A percentile compares a stretch with the other conserved stretches of the same genome.
These are phyloP conservation scores for Casuarina cunninghamiana DNA, from an alignment of 306 rosid species.

Conservation along the genomic window DNA sequence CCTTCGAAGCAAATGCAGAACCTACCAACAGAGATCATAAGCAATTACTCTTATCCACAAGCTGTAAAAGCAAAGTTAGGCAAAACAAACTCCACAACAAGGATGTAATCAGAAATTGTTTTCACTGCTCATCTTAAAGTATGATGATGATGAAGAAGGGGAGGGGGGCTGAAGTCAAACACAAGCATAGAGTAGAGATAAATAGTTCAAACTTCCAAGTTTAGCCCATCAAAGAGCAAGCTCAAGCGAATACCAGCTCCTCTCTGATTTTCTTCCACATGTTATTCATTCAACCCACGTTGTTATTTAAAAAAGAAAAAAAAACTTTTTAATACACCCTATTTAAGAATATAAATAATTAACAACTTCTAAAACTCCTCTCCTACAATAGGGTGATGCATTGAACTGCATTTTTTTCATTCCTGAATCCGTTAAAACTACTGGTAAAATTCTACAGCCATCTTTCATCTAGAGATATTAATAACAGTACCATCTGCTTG, in stretches of 20 bases:
- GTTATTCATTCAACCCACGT: neutral
- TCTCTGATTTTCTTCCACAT: neutral
- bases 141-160: neutral
- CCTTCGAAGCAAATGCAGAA: constrained; percentile 84
- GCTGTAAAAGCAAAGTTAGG: neutral
- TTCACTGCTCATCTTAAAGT: neutral
- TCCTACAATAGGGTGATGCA: neutral
- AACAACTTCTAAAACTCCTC: neutral
- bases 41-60: neutral
- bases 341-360: neutral
- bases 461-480: neutral
- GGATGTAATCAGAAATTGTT: neutral
- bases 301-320: neutral
- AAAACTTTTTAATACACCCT: neutral
- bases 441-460: neutral
- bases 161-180: neutral
- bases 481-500: neutral
- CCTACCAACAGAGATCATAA: constrained; percentile 41
- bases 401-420: neutral
- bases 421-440: neutral
- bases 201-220: neutral
- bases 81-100: neutral
- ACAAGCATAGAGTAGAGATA: neutral
- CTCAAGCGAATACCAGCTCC: neutral
- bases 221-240: neutral